Percentiles rank a stretch among this genome's conserved stretches.
These are phyloP conservation scores for Incumbomyces lentus DNA, from an alignment of 2,329 filamentous ascomycete genomes.

Conservation along the genomic window DNA sequence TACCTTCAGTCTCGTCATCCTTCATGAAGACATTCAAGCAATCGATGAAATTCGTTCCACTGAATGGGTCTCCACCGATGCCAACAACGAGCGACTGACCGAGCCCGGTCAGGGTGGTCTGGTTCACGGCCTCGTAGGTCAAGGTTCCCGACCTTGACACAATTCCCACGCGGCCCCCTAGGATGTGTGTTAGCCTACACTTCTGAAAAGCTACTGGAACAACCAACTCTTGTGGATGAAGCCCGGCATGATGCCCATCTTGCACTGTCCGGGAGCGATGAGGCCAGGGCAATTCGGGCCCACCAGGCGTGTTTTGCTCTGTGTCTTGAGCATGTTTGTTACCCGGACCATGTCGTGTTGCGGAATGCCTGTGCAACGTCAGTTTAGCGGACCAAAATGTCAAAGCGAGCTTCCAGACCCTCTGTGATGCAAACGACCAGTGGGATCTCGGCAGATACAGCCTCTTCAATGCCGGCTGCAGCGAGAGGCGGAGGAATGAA, in stretches of 20 bases:
- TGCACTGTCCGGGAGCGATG: slow-evolving; percentile 89
- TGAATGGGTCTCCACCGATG: slow-evolving; percentile 97
- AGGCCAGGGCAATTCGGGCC: slow-evolving; percentile 98
- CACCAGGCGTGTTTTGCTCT: slow-evolving; percentile 91
- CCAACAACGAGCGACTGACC: slow-evolving; percentile 97
- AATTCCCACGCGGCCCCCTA: slow-evolving; percentile 96
- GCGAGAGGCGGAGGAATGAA: slow-evolving; percentile 60
- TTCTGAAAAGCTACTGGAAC: no score
- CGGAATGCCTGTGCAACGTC: slow-evolving; percentile 13
- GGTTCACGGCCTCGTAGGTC: slow-evolving; percentile 99
- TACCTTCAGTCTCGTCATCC: slow-evolving; percentile 93
- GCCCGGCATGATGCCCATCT: slow-evolving; percentile 99
- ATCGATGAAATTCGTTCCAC: slow-evolving; percentile 99
- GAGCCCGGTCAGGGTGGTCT: slow-evolving; percentile 92
- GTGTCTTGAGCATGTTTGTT: slow-evolving; percentile 93
- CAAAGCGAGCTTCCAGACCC: slow-evolving; percentile 50
- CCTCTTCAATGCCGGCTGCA: slow-evolving; percentile 92
- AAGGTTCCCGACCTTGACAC: slow-evolving; percentile 96
- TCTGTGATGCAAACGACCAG: slow-evolving; percentile 97
- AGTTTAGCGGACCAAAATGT: not conserved
- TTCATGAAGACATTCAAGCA: slow-evolving; percentile 94
- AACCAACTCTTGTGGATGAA: slow-evolving; percentile 64
- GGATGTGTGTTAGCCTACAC: no score
- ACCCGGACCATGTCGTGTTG: slow-evolving; percentile 85
- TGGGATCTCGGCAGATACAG: slow-evolving; percentile 82